phyloP scores from a whole-genome alignment of 1,284 basidiomycete species.

The Pseudozyma flocculosa region DNA sequence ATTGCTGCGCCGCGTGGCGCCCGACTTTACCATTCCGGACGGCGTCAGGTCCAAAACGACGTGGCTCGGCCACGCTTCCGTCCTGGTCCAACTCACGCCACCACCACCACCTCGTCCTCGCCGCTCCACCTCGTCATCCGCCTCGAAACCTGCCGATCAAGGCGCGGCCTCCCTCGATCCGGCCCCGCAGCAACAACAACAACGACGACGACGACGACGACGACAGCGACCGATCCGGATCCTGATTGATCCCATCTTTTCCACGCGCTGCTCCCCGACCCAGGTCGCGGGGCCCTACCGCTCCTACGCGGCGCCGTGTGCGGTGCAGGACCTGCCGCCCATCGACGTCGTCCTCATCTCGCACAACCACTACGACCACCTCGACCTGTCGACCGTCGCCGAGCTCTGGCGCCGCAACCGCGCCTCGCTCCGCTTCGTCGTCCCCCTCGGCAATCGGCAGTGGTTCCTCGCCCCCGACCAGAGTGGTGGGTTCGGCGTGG shows the following conservation, averaged over 20 bases:
- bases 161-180: no score
- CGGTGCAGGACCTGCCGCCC: constrained; percentile 36
- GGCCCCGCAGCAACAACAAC: no score
- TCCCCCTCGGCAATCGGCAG: constrained; percentile 49
- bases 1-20: background rate
- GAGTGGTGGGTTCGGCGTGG: no score
- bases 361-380: constrained; percentile 56
- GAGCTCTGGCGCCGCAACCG: constrained; percentile 39
- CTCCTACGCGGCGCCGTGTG: constrained; percentile 44
- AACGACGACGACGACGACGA: constrained; percentile 1
- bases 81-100: constrained; percentile 43
- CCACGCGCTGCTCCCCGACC: constrained; percentile 50
- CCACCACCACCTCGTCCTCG: background rate
- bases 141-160: no score
- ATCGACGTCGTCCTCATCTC: constrained; percentile 53
- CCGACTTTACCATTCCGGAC: constrained; percentile 18
- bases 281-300: constrained; percentile 47
- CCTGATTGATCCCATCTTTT: constrained; percentile 56
- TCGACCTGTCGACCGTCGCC: constrained; percentile 45
- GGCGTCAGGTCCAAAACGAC: constrained; percentile 27
- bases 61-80: constrained; percentile 55
- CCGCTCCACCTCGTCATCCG: background rate
- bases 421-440: constrained; percentile 40
- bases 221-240: constrained; percentile 30
- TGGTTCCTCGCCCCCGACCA: constrained; percentile 38